These are phyloP conservation scores for Penicillium sp. DNA, from an alignment of 2,329 filamentous ascomycete genomes.

Conservation along the genomic window DNA sequence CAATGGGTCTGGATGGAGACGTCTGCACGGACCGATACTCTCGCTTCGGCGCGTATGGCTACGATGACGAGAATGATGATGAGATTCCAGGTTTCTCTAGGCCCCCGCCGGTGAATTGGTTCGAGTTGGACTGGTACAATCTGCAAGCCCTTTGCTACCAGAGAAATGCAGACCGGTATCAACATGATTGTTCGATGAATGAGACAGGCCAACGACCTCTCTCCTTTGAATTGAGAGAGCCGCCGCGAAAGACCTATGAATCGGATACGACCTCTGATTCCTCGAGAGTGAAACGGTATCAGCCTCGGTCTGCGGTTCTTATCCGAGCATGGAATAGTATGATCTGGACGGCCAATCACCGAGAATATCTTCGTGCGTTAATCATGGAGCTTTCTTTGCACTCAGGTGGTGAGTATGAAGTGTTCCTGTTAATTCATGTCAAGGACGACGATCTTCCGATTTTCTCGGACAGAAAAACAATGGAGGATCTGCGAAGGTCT, in stretches of 20 bases:
- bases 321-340: slow-evolving; percentile 82
- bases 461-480: slow-evolving; percentile 68
- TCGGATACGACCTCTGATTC: background rate
- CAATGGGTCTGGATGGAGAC: slow-evolving; percentile 61
- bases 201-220: slow-evolving; percentile 12
- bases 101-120: slow-evolving; percentile 50
- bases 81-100: slow-evolving; percentile 26
- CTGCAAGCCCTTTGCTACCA: slow-evolving; percentile 67
- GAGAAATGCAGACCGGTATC: slow-evolving; percentile 67
- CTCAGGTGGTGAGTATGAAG: slow-evolving; percentile 73
- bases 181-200: slow-evolving; percentile 24
- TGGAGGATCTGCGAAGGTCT: slow-evolving; percentile 55
- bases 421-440: slow-evolving; percentile 77
- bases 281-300: slow-evolving; percentile 10
- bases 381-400: slow-evolving; percentile 74
- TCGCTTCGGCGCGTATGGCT: slow-evolving; percentile 61
- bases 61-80: slow-evolving; percentile 29
- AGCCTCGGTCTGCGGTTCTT: slow-evolving; percentile 68
- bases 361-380: slow-evolving; percentile 78
- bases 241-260: slow-evolving; percentile 8
- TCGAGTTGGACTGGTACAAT: slow-evolving; percentile 67
- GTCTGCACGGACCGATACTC: slow-evolving; percentile 69
- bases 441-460: slow-evolving; percentile 72
- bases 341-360: slow-evolving; percentile 74
- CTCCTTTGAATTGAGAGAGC: slow-evolving; percentile 17